Conservation (phyloP, 192 early-diverging fungal species). For the Coemansia sp. region DNA sequence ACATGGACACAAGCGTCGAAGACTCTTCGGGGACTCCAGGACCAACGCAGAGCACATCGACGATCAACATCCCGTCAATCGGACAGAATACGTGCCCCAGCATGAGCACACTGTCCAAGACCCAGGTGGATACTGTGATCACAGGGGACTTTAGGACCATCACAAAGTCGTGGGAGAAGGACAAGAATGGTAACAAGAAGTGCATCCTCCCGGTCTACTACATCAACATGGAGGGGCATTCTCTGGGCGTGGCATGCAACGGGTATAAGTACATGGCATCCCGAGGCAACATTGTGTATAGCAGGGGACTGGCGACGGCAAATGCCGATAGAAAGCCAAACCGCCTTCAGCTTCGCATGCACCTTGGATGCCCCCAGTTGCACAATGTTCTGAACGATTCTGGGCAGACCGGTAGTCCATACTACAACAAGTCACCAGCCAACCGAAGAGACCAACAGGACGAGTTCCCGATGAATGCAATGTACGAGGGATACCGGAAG, state of each 20-base stretch:
- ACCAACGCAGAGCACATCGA: neutral
- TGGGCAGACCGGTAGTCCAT: neutral
- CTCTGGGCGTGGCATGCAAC: neutral
- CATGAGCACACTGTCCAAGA: neutral
- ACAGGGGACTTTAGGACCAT: neutral
- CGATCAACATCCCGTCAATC: neutral
- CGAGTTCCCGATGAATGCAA: slow-evolving; percentile 6
- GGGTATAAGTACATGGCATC: neutral
- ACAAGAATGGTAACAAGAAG: slow-evolving; percentile 6
- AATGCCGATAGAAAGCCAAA: neutral
- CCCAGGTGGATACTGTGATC: neutral
- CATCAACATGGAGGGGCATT: slow-evolving; percentile 1
- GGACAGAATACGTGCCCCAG: neutral
- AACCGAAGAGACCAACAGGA: neutral
- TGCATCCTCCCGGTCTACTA: neutral
- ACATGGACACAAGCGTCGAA: neutral
- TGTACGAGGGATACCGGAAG: slow-evolving; percentile 4
- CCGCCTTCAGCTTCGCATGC: neutral
- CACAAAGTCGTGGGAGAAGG: slow-evolving; percentile 5
- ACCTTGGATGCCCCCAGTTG: neutral
- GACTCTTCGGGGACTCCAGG: neutral
- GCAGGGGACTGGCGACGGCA: neutral
- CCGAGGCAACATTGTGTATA: neutral
- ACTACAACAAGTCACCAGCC: neutral
- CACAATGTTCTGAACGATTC: neutral